Conservation (phyloP, 306 rosid species). For the Prunus kanzakura region DNA sequence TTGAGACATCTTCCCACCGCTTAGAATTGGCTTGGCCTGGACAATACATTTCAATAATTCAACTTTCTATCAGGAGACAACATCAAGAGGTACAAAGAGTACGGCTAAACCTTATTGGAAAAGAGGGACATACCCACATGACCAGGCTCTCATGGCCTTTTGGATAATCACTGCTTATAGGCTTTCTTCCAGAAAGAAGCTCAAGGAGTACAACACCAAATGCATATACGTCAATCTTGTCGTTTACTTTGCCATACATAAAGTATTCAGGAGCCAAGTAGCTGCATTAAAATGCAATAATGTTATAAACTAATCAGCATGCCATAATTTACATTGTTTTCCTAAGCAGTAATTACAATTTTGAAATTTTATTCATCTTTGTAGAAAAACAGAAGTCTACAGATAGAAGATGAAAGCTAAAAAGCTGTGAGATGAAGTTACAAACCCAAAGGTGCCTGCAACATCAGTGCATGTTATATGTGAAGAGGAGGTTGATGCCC, state of each 20-base stretch:
- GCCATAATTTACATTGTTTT: background rate
- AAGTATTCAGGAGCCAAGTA: conserved; percentile 98
- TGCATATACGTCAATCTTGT: conserved; percentile 90
- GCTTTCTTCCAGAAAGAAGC: conserved; percentile 92
- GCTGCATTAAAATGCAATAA: conserved; percentile 41
- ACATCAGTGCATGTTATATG: conserved; percentile 87
- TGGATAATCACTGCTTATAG: conserved; percentile 68
- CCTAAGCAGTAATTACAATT: background rate
- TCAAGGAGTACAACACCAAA: conserved; percentile 93
- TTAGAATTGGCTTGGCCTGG: conserved; percentile 88
- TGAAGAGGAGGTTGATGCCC: conserved; percentile 71
- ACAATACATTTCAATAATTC: conserved; percentile 12
- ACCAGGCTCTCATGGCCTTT: conserved; percentile 93
- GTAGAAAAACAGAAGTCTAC: background rate
- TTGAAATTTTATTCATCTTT: background rate
- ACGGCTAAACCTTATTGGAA: conserved; percentile 8
- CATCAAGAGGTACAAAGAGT: background rate
- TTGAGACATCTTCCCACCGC: conserved; percentile 60
- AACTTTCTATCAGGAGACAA: conserved; percentile 17
- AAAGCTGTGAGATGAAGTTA: conserved; percentile 18
- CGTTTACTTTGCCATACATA: conserved; percentile 90
- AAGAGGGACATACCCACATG: conserved; percentile 81
- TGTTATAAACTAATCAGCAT: background rate
- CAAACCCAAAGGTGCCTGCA: conserved; percentile 98
- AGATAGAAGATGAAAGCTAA: conserved; percentile 8